Base-by-base conservation (phyloP, 768 basidiomycete genomes). In the Naganishia onofrii region DNA sequence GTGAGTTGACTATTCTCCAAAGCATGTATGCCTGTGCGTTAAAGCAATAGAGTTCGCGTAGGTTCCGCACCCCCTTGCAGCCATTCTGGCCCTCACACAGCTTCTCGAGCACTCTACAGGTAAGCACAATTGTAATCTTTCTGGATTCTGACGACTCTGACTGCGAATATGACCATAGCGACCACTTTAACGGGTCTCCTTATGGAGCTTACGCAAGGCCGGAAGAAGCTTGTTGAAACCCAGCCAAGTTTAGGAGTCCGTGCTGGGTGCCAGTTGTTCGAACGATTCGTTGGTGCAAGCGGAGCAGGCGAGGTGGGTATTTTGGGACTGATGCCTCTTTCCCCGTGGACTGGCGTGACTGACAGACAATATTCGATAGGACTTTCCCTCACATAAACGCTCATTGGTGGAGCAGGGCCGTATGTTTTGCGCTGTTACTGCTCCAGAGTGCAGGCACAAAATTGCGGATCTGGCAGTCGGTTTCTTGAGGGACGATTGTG, bases 401-500 rank as follows among this genome's bases (percentile, higher is more conserved):
- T 88, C 91, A 76, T 85, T 96, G 66, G 88, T 93, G 71, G 85
- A 84, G 55, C 91, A 93, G 80, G 93, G 92, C 26, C 85, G 87
- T 71, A 85, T 85, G 75, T 81, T 95, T 91, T 81, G 89, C 86
- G 48, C 72, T 34, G 80, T 85, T 55, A 87, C 90, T 76, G 93
- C 92, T 17, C 84, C 92, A 55, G 86, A 89, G 53, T 97, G 92
- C 84, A 87, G 93, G 68, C 86, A 87, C 70, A 92, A 91, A 81
- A 98, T 99, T 74, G 92, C 93, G 44, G 86, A 89, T 71, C 85
- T 93, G 26, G 88, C 89, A n/a, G 86, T 92, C 57, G 89, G 88
- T 55, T 98, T 98, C 84, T 91, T 98, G 79, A 90, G 90, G 78
- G 96, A 99, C 77, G 93, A 92, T 64, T 76, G 77, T 79, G 92